Percentiles rank a stretch among this genome's conserved stretches.
Evolutionary conservation across 306 rosid species (phyloP).

Genomic region (Lagenaria siceraria): DNA sequence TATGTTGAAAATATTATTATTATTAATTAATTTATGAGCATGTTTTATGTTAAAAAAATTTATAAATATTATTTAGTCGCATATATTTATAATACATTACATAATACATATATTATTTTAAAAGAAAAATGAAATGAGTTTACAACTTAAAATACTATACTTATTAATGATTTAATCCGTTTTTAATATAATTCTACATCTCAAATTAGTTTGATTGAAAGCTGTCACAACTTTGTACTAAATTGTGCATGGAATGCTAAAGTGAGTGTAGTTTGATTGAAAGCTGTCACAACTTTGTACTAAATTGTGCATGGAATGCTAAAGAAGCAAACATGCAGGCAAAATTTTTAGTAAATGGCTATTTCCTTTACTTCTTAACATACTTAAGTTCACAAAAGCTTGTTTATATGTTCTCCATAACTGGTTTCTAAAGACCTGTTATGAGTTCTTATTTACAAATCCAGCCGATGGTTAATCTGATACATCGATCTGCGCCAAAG

Average conservation of each 20-base stretch:
- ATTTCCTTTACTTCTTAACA: not conserved
- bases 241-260: not conserved
- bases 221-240: not conserved
- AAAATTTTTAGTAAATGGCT: not conserved
- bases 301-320: not conserved
- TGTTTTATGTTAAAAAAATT: no score
- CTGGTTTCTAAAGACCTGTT: conserved; percentile 32
- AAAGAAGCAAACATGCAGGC: not conserved
- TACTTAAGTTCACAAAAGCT: not conserved
- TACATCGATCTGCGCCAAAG: conserved; percentile 29
- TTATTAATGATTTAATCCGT: no score
- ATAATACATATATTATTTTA: no score
- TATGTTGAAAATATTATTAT: no score
- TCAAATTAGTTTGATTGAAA: not conserved
- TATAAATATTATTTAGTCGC: no score
- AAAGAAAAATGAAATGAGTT: no score
- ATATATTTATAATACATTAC: no score
- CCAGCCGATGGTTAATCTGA: conserved; percentile 13
- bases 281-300: not conserved
- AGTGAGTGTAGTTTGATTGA: not conserved
- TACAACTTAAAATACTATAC: no score
- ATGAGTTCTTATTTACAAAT: not conserved
- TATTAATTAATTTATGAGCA: no score
- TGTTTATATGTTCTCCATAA: not conserved
- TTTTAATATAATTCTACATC: no score